A percentile compares a stretch with the other conserved stretches of the same genome.
phyloP scores from a whole-genome alignment of 441 rosid species.

The Caryocar brasiliense region DNA sequence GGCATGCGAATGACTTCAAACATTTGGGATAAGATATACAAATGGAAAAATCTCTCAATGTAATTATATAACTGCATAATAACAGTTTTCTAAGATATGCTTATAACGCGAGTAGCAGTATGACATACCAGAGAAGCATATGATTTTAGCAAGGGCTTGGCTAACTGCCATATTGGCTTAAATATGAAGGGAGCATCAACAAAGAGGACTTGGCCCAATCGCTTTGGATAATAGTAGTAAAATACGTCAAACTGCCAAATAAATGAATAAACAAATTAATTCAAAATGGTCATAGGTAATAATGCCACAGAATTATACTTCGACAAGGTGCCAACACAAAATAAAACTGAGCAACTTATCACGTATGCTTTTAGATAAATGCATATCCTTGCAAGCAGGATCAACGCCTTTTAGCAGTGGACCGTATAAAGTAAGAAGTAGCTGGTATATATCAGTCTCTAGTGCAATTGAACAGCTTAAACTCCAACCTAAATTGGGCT shows the following conservation, averaged over 20 bases:
- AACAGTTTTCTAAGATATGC: neutral
- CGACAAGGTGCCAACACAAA: neutral
- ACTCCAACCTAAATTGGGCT: too few species aligned
- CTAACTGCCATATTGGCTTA: slow-evolving; percentile 75
- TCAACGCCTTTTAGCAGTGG: too few species aligned
- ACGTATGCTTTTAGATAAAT: too few species aligned
- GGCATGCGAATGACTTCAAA: too few species aligned
- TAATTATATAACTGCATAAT: too few species aligned
- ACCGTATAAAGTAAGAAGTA: too few species aligned
- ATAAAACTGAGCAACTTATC: too few species aligned
- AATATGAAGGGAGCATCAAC: slow-evolving; percentile 90
- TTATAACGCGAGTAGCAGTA: neutral
- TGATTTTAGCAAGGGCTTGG: slow-evolving; percentile 63
- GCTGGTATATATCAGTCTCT: too few species aligned
- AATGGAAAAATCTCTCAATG: neutral
- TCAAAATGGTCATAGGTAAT: slow-evolving; percentile 1
- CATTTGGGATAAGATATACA: neutral
- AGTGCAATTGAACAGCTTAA: too few species aligned
- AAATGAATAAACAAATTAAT: slow-evolving; percentile 5
- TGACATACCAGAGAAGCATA: slow-evolving; percentile 79
- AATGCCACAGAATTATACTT: neutral
- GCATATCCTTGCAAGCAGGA: too few species aligned
- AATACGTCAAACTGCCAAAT: slow-evolving; percentile 76
- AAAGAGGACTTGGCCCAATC: slow-evolving; percentile 74
- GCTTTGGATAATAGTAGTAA: slow-evolving; percentile 83